Evolutionary conservation across 306 rosid genomes (phyloP), one percentile per base, ranked within the genome.

Genomic region (Cucurbita maxima): DNA sequence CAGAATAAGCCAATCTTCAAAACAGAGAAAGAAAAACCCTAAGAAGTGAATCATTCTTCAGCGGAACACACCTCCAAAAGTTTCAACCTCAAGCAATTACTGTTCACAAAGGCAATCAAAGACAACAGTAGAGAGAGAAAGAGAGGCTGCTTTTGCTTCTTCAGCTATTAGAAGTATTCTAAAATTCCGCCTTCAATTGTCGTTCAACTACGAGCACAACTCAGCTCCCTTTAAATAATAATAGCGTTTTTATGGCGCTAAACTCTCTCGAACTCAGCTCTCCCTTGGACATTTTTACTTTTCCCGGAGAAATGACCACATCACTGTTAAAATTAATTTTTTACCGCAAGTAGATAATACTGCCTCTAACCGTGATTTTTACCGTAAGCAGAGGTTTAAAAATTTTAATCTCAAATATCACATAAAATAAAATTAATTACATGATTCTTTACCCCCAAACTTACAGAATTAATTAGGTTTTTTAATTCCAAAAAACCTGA

Each of bases 91-190:
- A 50, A 69, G 45, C 14, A 50, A 50, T 69, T 69, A 50, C 30
- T 68, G 40, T 68, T 68, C 8, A 15, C 58, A 48, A 7, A 69
- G 40, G 74, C 44, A 70, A 51, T 70, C 59, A 30, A 30, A 13
- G 58, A 69, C 7, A 48, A 59, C 44, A 58, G 41, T 7, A 11
- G 71, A 68, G 73, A 45, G 43, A 58, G 63, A 50, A 50, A 50
- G 58, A 70, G 3, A 51, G 74, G 45, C 51, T 70, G 74, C 74
- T 70, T 70, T 70, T 48, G 74, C 74, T 70, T 70, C 45, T 43
- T 64, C 18, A 37, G 13, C 71, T 69, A 47, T 68, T 47, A 45
- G 56, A 68, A 47, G 73, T 47, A 25, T 30, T 69, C 41, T 50
- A 50, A 44, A 34, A 15, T 34, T 69, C 30, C 47, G 59, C 58